Evolutionary conservation across 768 basidiomycete genomes (phyloP).

Genomic region (Macrocybe gigantea): DNA sequence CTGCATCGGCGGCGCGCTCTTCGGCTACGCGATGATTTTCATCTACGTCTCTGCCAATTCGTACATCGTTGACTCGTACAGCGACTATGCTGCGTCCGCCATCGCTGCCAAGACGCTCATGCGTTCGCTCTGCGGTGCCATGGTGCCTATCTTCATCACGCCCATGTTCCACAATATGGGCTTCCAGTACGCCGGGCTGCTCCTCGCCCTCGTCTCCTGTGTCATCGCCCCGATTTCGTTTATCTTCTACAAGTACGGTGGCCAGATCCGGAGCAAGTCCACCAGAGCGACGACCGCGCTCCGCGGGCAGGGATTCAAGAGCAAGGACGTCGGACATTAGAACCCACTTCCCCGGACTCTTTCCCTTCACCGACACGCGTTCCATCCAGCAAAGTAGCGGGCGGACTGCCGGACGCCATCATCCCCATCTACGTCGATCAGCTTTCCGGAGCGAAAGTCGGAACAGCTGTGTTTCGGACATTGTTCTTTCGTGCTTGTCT

Average conservation of each 20-base stretch:
- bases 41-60: constrained; percentile 38
- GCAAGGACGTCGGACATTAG: background rate
- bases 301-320: constrained; percentile 6
- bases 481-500: too few species aligned
- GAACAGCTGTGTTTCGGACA: too few species aligned
- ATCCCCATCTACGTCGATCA: too few species aligned
- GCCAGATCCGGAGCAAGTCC: constrained; percentile 29
- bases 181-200: constrained; percentile 32
- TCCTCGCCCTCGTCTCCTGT: constrained; percentile 26
- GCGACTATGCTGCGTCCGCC: constrained; percentile 35
- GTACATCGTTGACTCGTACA: constrained; percentile 39
- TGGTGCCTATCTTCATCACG: constrained; percentile 32
- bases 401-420: too few species aligned
- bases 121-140: constrained; percentile 29
- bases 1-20: constrained; percentile 29
- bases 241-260: constrained; percentile 34
- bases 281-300: constrained; percentile 4
- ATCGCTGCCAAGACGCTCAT: constrained; percentile 39
- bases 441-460: too few species aligned
- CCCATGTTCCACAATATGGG: constrained; percentile 38
- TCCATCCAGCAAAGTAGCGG: too few species aligned
- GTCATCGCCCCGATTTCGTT: constrained; percentile 34
- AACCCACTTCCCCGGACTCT: too few species aligned
- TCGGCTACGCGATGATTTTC: constrained; percentile 36
- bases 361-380: too few species aligned